Percentiles rank a stretch among this genome's conserved stretches.
Conservation (phyloP, 2,329 filamentous ascomycete species). For the Scorias spongiosa region DNA sequence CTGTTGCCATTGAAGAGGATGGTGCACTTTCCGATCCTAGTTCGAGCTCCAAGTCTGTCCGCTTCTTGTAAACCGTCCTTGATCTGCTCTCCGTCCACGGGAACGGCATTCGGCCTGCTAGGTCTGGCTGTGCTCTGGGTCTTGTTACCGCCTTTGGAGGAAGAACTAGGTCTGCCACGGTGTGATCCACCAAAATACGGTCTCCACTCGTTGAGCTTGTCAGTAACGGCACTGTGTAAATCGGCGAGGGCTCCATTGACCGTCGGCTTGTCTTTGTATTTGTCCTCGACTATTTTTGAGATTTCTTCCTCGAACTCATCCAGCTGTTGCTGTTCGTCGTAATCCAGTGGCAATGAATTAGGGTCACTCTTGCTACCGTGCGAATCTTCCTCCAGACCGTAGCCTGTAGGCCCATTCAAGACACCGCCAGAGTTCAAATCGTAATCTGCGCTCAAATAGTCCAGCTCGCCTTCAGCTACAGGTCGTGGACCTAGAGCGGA, state of each 20-base stretch:
- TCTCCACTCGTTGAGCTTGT: constrained; percentile 18
- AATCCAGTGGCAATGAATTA: background rate
- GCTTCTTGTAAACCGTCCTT: constrained; percentile 12
- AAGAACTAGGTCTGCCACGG: background rate
- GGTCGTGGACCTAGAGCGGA: constrained; percentile 12
- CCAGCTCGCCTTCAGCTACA: constrained; percentile 1
- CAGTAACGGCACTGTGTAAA: constrained; percentile 18
- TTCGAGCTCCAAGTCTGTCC: constrained; percentile 16
- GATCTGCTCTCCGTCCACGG: constrained; percentile 9
- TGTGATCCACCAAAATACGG: constrained; percentile 7
- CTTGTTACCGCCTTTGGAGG: background rate
- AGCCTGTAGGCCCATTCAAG: constrained; percentile 12
- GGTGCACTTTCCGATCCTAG: constrained; percentile 24
- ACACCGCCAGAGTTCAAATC: constrained; percentile 9
- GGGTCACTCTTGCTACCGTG: background rate
- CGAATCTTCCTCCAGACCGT: constrained; percentile 1
- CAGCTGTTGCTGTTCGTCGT: background rate
- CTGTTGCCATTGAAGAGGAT: constrained; percentile 24
- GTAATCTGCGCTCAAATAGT: constrained; percentile 2
- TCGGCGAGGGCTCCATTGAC: constrained; percentile 19
- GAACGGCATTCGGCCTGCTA: background rate
- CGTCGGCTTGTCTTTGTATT: constrained; percentile 6
- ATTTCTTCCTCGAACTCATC: background rate
- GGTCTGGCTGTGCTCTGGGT: background rate
- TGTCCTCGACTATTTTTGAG: constrained; percentile 7